Evolutionary conservation across 257 asterid genomes (phyloP).

Genomic region (Solanum commersonii): DNA sequence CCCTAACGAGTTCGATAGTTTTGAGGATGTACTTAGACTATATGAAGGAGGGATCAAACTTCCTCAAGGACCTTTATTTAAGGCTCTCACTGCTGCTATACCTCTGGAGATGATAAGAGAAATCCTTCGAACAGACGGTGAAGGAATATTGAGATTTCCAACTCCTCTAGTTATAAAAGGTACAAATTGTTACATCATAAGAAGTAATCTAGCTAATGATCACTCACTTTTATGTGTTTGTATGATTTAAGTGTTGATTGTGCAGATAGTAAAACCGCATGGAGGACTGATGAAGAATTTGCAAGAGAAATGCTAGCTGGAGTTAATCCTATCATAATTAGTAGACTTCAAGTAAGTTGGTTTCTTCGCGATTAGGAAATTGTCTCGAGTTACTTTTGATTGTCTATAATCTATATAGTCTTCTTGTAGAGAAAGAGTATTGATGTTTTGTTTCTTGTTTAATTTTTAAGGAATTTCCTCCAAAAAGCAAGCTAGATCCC

Average conservation of each 20-base stretch:
- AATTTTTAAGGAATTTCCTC: slow-evolving; percentile 8
- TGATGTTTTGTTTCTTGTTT: background rate
- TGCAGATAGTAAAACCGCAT: slow-evolving; percentile 10
- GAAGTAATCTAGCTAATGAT: background rate
- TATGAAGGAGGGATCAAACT: slow-evolving; percentile 18
- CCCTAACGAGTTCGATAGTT: slow-evolving; percentile 14
- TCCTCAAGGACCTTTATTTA: background rate
- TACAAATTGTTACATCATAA: background rate
- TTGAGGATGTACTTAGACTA: slow-evolving; percentile 7
- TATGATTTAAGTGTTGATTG: background rate
- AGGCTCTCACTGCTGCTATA: background rate
- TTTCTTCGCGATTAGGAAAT: background rate
- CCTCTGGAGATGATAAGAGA: slow-evolving; percentile 1
- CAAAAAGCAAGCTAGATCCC: background rate
- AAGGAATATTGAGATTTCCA: slow-evolving; percentile 7
- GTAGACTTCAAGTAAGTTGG: slow-evolving; percentile 4
- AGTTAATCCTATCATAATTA: slow-evolving; percentile 7
- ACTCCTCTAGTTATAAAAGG: slow-evolving; percentile 12
- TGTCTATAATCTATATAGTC: background rate
- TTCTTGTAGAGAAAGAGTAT: background rate
- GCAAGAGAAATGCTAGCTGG: slow-evolving; percentile 19
- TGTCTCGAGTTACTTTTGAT: background rate
- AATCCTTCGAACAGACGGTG: slow-evolving; percentile 11
- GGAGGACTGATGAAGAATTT: slow-evolving; percentile 1
- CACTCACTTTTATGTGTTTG: background rate